These are phyloP conservation scores for Trichoderma polysporum DNA, from an alignment of 2,329 filamentous ascomycete species.

Conservation along the genomic window DNA sequence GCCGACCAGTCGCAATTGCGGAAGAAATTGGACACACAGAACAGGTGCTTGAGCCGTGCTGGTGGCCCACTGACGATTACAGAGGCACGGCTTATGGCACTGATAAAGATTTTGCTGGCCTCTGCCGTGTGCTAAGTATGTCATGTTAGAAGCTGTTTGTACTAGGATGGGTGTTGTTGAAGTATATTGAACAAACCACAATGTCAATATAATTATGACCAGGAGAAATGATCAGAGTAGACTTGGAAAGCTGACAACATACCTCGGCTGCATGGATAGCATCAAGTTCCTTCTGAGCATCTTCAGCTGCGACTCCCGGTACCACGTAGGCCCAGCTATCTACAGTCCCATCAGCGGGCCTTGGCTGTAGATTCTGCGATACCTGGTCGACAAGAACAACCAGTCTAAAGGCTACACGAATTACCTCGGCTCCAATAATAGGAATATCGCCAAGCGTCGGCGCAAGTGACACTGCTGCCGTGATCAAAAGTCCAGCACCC, in stretches of 20 bases:
- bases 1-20: slow-evolving; percentile 20
- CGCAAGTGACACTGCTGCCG: not conserved
- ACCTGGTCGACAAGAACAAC: not conserved
- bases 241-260: not conserved
- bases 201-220: not conserved
- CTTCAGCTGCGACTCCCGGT: slow-evolving; percentile 31
- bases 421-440: not conserved
- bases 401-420: not conserved
- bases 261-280: not conserved
- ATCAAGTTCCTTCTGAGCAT: slow-evolving; percentile 42
- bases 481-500: not conserved
- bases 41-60: slow-evolving; percentile 29
- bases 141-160: not conserved
- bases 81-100: slow-evolving; percentile 33
- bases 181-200: not conserved
- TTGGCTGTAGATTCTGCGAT: not conserved
- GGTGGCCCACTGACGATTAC: slow-evolving; percentile 42
- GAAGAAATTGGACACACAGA: slow-evolving; percentile 27
- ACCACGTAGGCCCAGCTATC: slow-evolving; percentile 44
- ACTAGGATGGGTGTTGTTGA: slow-evolving; percentile 21
- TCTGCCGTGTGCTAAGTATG: not conserved
- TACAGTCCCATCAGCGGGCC: not conserved
- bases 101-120: slow-evolving; percentile 42
- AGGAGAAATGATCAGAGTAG: not conserved
- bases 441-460: not conserved